Evolutionary conservation across 192 early-diverging fungal species (phyloP), one percentile per base, ranked within the genome.

Genomic region (Linnemannia zychae): DNA sequence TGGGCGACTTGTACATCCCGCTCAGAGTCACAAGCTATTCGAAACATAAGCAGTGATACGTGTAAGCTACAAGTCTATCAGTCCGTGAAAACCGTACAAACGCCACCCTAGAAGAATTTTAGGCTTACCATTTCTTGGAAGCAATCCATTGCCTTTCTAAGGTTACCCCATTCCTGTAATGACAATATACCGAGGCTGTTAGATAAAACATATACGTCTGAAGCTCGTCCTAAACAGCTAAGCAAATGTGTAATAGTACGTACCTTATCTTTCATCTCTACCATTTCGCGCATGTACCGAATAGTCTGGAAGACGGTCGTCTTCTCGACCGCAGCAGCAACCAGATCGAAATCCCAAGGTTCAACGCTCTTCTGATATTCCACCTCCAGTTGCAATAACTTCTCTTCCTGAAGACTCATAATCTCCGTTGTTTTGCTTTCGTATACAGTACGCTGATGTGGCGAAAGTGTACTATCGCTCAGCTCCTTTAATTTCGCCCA

Each of bases 51-150:
- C 40, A 44, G 40, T 44, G 40, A n/a, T n/a, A n/a, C 9, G 40
- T 6, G 52, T 48, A 7, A 31, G 40, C 15, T 44, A 70, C 11
- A 67, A 15, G 66, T 36, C 13, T 33, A 49, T 50, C 48, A 63
- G 13, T n/a, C n/a, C 3, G 0, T 47, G 34, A 75, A 49, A 1
- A 7, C 36, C 24, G 4, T 17, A 74, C 46, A 24, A 12, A 79
- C 37, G 33, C 18, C 9, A 33, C 37, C 16, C 46, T 48, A 67
- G 66, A 36, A 36, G 28, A 12, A 20, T 24, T 48, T 20, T 22
- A 15, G 37, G 44, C 78, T 67, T 84, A 94, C 91, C 78, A 95
- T 90, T 76, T 95, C 89, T 66, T 90, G 90, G 24, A 95, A 79
- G 66, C 93, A 94, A 40, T 94, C 90, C 11, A 93, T 75, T 1